Conservation (phyloP, 371 early-diverging fungal species). For the Sporodiniella umbellata region DNA sequence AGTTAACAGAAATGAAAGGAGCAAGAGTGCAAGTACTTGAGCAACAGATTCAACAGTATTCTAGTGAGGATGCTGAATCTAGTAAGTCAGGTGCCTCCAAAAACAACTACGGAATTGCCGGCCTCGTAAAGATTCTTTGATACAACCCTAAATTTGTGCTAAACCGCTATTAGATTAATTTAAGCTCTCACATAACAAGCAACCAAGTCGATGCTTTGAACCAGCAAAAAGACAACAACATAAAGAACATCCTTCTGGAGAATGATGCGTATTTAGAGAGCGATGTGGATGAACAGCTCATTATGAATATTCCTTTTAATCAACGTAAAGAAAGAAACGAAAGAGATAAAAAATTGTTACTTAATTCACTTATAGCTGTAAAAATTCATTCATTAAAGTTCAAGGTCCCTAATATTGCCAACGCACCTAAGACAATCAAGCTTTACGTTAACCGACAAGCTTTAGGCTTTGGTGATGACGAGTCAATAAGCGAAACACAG, state of each 20-base stretch:
- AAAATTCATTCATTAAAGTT: slow-evolving; percentile 88
- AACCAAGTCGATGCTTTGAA: slow-evolving; percentile 88
- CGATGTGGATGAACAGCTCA: slow-evolving; percentile 93
- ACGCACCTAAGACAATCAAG: slow-evolving; percentile 86
- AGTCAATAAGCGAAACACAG: slow-evolving; percentile 73
- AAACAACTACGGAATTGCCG: slow-evolving; percentile 47
- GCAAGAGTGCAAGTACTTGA: slow-evolving; percentile 60
- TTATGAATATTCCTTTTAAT: slow-evolving; percentile 83
- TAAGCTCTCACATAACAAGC: slow-evolving; percentile 65
- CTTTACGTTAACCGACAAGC: slow-evolving; percentile 78
- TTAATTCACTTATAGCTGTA: slow-evolving; percentile 45
- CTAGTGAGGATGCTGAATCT: slow-evolving; percentile 37
- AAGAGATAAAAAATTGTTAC: not conserved
- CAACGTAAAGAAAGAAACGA: slow-evolving; percentile 45
- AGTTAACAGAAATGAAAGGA: slow-evolving; percentile 68
- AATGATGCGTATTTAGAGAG: slow-evolving; percentile 71
- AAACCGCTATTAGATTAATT: slow-evolving; percentile 45
- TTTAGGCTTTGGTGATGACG: slow-evolving; percentile 87
- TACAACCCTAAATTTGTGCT: not conserved
- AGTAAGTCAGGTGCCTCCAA: slow-evolving; percentile 1
- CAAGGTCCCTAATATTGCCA: slow-evolving; percentile 58
- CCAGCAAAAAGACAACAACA: slow-evolving; percentile 69
- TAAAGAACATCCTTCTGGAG: slow-evolving; percentile 74
- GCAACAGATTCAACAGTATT: slow-evolving; percentile 51
- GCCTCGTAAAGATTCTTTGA: slow-evolving; percentile 46